A percentile compares a stretch with the other conserved stretches of the same genome.
phyloP scores from a whole-genome alignment of 345 rosid species.

The Alliaria petiolata region DNA sequence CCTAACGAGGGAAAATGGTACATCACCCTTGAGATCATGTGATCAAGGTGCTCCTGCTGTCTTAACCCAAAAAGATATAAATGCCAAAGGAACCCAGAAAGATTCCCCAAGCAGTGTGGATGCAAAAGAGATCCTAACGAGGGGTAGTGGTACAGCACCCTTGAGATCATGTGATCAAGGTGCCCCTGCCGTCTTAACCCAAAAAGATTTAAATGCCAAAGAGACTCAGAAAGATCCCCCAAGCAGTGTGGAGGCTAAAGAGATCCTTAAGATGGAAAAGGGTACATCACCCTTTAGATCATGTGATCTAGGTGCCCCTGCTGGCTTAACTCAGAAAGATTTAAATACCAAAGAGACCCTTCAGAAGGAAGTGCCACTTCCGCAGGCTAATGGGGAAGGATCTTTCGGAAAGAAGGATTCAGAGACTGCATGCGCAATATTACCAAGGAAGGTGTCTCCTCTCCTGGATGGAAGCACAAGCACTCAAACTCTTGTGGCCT shows the following conservation, averaged over 20 bases:
- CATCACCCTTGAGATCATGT: no score
- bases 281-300: slow-evolving; percentile 19
- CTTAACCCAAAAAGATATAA: no score
- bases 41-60: no score
- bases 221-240: slow-evolving; percentile 14
- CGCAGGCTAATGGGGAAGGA: slow-evolving; percentile 28
- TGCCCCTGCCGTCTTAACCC: slow-evolving; percentile 26
- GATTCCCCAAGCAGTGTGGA: not conserved
- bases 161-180: slow-evolving; percentile 15
- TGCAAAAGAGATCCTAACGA: not conserved
- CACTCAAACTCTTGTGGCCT: slow-evolving; percentile 22
- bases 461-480: slow-evolving; percentile 10
- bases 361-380: slow-evolving; percentile 30
- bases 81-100: no score
- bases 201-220: slow-evolving; percentile 28
- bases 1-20: no score
- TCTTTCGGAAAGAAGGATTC: slow-evolving; percentile 29
- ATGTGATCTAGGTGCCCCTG: slow-evolving; percentile 19
- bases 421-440: not conserved
- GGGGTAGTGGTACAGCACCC: slow-evolving; percentile 21
- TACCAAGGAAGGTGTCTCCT: slow-evolving; percentile 1
- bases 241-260: slow-evolving; percentile 12
- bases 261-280: slow-evolving; percentile 8
- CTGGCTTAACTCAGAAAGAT: slow-evolving; percentile 30
- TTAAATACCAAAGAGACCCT: slow-evolving; percentile 27